phyloP scores from a whole-genome alignment of 108 stramenopile species.

The Craspedostauros australis region DNA sequence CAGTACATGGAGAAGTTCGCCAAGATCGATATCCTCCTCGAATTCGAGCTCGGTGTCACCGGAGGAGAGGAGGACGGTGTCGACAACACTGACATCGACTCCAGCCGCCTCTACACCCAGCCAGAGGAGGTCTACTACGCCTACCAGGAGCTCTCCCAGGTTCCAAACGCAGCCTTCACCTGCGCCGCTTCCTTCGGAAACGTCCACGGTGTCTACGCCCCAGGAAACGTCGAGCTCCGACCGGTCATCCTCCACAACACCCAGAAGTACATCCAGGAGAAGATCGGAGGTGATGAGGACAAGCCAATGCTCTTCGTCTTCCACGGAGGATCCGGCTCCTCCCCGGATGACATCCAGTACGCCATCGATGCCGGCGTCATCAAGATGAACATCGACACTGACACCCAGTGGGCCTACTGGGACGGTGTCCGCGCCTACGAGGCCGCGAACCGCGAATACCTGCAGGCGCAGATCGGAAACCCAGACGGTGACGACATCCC shows the following conservation, averaged over 20 bases:
- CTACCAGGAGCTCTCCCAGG: slow-evolving; percentile 85
- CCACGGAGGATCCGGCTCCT: slow-evolving; percentile 95
- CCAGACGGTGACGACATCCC: slow-evolving; percentile 93
- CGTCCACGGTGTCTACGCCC: slow-evolving; percentile 95
- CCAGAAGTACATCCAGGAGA: slow-evolving; percentile 88
- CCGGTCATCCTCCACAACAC: slow-evolving; percentile 90
- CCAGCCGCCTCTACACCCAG: slow-evolving; percentile 91
- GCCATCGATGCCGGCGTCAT: slow-evolving; percentile 90
- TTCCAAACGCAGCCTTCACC: slow-evolving; percentile 73
- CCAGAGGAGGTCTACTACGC: slow-evolving; percentile 91
- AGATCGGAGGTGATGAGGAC: slow-evolving; percentile 81
- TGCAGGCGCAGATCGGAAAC: slow-evolving; percentile 96
- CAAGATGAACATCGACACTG: slow-evolving; percentile 99
- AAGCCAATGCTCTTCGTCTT: slow-evolving; percentile 95
- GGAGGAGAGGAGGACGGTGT: slow-evolving; percentile 98
- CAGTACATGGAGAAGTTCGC: slow-evolving; percentile 86
- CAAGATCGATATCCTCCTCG: slow-evolving; percentile 85
- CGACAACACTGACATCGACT: slow-evolving; percentile 89
- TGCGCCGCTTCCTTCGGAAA: slow-evolving; percentile 94
- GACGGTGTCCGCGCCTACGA: slow-evolving; percentile 86
- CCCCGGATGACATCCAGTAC: slow-evolving; percentile 85
- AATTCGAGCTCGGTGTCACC: slow-evolving; percentile 96
- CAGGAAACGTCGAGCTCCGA: slow-evolving; percentile 92
- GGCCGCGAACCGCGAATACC: slow-evolving; percentile 89
- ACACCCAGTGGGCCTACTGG: slow-evolving; percentile 97